Conservation (phyloP, 2,329 filamentous ascomycete genomes). For the Colletotrichum aenigma region DNA sequence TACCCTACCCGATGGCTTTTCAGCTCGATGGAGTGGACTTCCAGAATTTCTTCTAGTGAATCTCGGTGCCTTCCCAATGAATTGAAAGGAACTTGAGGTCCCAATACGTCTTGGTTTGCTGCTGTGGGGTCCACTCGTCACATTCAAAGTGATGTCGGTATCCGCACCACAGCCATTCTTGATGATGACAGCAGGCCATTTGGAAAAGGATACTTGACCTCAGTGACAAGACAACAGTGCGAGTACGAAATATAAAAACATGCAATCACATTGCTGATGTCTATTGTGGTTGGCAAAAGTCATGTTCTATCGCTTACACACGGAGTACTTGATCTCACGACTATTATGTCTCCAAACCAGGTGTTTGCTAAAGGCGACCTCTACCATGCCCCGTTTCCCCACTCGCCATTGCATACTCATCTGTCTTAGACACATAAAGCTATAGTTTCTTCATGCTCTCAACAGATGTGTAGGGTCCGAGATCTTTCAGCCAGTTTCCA, state of each 20-base stretch:
- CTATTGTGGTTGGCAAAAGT: no score
- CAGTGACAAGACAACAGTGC: no score
- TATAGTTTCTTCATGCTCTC: background rate
- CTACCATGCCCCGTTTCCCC: no score
- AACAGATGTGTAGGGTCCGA: background rate
- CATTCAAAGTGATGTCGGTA: background rate
- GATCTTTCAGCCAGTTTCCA: background rate
- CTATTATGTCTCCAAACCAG: no score
- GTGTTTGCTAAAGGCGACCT: no score
- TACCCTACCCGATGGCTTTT: accelerated
- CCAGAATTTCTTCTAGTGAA: background rate
- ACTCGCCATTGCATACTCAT: no score
- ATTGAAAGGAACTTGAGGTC: background rate
- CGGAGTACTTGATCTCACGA: no score
- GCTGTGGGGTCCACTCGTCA: background rate
- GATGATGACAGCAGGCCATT: background rate
- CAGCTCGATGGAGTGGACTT: background rate
- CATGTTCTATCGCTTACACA: no score
- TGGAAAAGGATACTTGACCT: no score
- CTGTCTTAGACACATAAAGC: background rate
- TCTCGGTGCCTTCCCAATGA: background rate
- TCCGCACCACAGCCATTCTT: background rate
- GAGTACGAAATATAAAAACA: no score
- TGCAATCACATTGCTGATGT: no score
- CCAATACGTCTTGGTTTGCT: background rate